Evolutionary conservation across 1,284 basidiomycete genomes (phyloP).

Genomic region (Porogramme epimiltina): DNA sequence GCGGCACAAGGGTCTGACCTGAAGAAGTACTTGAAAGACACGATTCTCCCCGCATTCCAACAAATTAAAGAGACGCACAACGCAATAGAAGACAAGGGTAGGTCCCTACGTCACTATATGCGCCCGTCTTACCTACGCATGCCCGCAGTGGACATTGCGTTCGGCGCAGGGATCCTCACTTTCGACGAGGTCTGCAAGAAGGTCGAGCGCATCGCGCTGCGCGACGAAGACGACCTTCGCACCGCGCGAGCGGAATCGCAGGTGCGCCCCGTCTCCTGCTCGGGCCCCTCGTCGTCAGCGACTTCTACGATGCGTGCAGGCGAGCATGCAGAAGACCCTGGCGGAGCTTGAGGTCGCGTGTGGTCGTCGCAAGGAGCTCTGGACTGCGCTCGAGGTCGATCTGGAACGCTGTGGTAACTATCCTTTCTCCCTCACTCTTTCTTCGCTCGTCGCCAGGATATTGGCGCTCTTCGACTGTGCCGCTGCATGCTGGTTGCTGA

Average conservation of each 20-base stretch:
- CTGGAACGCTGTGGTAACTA: slow-evolving; percentile 47
- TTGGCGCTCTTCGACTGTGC: slow-evolving; percentile 2
- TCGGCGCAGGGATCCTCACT: slow-evolving; percentile 46
- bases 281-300: not conserved
- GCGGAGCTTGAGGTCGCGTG: slow-evolving; percentile 48
- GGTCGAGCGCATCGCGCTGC: slow-evolving; percentile 44
- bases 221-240: slow-evolving; percentile 44
- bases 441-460: too few relatives aligned
- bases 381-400: slow-evolving; percentile 42
- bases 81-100: slow-evolving; percentile 42
- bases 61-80: slow-evolving; percentile 47
- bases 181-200: slow-evolving; percentile 59
- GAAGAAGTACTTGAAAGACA: slow-evolving; percentile 51
- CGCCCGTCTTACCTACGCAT: not conserved
- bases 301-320: slow-evolving; percentile 25
- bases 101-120: slow-evolving; percentile 1
- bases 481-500: not conserved
- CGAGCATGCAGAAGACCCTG: slow-evolving; percentile 34
- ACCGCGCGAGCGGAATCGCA: slow-evolving; percentile 40
- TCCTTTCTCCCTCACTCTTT: too few relatives aligned
- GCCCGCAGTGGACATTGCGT: slow-evolving; percentile 43
- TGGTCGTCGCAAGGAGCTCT: slow-evolving; percentile 45
- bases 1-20: slow-evolving; percentile 41
- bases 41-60: slow-evolving; percentile 53
- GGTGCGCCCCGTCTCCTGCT: slow-evolving; percentile 26